Evolutionary conservation across 2,329 filamentous ascomycete genomes (phyloP), one percentile per base, ranked within the genome.

Genomic region (Ceratocystis huliohia): DNA sequence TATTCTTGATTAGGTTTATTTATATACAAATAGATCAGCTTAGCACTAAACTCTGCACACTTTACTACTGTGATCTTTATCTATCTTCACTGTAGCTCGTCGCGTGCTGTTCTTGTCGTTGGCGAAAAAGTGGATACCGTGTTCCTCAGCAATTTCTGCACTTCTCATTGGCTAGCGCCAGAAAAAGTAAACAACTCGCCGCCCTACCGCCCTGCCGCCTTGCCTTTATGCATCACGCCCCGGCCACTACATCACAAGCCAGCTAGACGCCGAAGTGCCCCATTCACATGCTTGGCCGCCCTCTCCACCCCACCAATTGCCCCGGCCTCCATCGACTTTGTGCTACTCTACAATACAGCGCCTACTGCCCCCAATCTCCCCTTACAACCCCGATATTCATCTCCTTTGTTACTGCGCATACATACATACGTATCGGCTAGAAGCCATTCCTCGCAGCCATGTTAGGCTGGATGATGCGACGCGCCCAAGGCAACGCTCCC

Each of bases 381-480:
- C 8, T 5, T 41, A 13, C 37, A 41, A 15, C 10, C 37, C 37
- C 13, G 4, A 15, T 15, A 41, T 41, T 13, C 3, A 41, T 15
- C 37, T 10, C 37, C 13, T 41, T 41, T 41, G 37, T 41, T 41
- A 41, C 37, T 41, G 37, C 37, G 37, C 37, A 3, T 3, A 41
- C 4, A 15, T 41, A 41, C 37, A 13, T 15, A 41, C 37, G 37
- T 15, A 15, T 41, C 25, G 20, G 50, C 22, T 20, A 6, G 50
- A 56, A 20, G 30, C 6, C 53, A 13, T 22, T 17, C 25, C 53
- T 33, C 63, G 64, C 67, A 28, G 37, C 62, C 25, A 85, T 85
- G 83, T 77, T 85, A 68, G 82, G 82, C 69, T 85, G 83, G 83
- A 82, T 83, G 75, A 74, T 85, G 70, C 81, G 78, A 72, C 78